phyloP scores from a whole-genome alignment of 352 stramenopile species.

The Phytophthora boehmeriae region DNA sequence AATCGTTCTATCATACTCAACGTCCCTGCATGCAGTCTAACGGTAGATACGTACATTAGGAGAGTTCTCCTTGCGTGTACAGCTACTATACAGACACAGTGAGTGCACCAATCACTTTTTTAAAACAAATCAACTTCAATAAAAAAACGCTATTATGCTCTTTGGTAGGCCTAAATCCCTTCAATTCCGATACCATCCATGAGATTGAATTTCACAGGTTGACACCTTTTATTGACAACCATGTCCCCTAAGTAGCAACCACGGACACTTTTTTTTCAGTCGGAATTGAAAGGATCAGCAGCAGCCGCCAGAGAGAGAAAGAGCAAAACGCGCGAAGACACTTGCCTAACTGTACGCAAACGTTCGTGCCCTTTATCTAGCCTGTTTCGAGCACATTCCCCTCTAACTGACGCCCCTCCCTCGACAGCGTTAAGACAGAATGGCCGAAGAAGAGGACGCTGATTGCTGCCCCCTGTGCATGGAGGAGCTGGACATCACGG shows the following conservation, averaged over 20 bases:
- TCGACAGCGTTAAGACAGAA: constrained; percentile 14
- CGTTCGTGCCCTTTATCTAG: background rate
- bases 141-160: too few relatives aligned
- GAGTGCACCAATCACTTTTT: too few relatives aligned
- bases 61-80: too few relatives aligned
- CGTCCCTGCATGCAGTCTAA: too few relatives aligned
- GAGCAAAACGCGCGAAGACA: constrained; percentile 13
- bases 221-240: too few relatives aligned
- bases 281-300: constrained; percentile 63
- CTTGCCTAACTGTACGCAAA: background rate
- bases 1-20: too few relatives aligned
- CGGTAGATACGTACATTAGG: too few relatives aligned
- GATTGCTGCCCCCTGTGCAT: constrained; percentile 98
- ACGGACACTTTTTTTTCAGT: background rate
- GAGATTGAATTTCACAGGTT: background rate
- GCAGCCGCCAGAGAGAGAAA: constrained; percentile 23
- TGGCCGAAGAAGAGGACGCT: constrained; percentile 82
- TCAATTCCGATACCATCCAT: too few relatives aligned
- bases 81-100: too few relatives aligned
- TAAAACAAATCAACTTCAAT: too few relatives aligned
- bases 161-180: too few relatives aligned
- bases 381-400: background rate
- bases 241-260: background rate
- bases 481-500: constrained; percentile 98
- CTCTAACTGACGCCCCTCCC: background rate